Percentiles rank a stretch among this genome's conserved stretches.
Conservation (phyloP, 2,329 filamentous ascomycete genomes). For the Talaromyces sp. region DNA sequence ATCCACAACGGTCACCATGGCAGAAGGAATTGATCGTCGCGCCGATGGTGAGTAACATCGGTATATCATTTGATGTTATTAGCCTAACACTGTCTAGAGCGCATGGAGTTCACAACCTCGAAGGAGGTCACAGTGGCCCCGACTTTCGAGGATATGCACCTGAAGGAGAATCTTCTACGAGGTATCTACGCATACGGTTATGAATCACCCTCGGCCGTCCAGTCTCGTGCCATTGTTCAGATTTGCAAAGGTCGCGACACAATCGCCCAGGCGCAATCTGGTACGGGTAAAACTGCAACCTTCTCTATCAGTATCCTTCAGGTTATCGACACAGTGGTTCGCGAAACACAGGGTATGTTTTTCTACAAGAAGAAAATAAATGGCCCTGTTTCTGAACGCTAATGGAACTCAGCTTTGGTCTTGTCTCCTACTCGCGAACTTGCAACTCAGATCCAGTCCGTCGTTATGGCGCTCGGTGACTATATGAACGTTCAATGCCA, state of each 20-base stretch:
- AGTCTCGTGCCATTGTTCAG: constrained; percentile 96
- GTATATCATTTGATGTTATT: background rate
- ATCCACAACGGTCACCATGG: constrained; percentile 62
- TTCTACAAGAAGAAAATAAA: too few relatives aligned
- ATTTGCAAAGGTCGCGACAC: constrained; percentile 99
- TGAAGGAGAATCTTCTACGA: constrained; percentile 95
- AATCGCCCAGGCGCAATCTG: constrained; percentile 95
- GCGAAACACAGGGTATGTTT: constrained; percentile 70
- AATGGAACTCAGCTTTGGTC: constrained; percentile 63
- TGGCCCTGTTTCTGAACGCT: background rate
- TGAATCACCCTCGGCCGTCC: constrained; percentile 94
- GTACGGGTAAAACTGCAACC: constrained; percentile 93
- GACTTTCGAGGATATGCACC: constrained; percentile 90
- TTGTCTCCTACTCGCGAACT: constrained; percentile 94
- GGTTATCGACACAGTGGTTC: constrained; percentile 88
- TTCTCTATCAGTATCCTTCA: constrained; percentile 96
- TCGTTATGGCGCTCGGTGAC: constrained; percentile 98
- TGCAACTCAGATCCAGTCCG: constrained; percentile 96
- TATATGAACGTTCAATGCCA: constrained; percentile 99
- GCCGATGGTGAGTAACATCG: constrained; percentile 56
- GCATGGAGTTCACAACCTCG: constrained; percentile 97
- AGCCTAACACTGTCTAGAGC: constrained; percentile 51
- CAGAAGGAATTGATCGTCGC: constrained; percentile 87
- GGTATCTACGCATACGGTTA: constrained; percentile 99
- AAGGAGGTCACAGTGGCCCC: constrained; percentile 93